A percentile compares a stretch with the other conserved stretches of the same genome.
These are phyloP conservation scores for Xylariaceae sp. DNA, from an alignment of 2,329 filamentous ascomycete species.

Conservation along the genomic window DNA sequence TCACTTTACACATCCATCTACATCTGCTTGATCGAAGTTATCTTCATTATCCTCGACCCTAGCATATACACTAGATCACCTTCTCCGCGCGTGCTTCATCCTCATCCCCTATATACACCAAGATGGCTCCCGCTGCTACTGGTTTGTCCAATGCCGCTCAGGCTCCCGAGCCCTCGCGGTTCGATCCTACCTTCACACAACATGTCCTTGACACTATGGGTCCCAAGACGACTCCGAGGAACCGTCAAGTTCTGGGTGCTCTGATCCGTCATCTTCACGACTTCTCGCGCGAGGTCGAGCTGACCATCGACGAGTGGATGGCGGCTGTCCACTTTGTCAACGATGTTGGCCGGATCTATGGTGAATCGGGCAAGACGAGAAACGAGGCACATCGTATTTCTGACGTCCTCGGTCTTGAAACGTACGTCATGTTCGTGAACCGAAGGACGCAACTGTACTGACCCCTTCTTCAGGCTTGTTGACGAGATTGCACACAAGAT, in stretches of 20 bases:
- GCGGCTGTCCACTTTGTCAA: conserved; percentile 72
- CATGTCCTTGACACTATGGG: conserved; percentile 71
- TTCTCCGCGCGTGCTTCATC: neutral
- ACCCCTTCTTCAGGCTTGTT: conserved; percentile 43
- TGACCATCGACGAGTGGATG: conserved; percentile 75
- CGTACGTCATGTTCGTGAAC: conserved; percentile 41
- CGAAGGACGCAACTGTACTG: neutral
- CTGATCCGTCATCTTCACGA: conserved; percentile 73
- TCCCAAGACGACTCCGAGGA: conserved; percentile 61
- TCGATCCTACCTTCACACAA: conserved; percentile 74
- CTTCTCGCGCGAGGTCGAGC: conserved; percentile 72
- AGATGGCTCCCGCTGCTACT: conserved; percentile 24
- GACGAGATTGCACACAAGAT: conserved; percentile 64
- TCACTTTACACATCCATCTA: no score
- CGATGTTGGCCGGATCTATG: conserved; percentile 61
- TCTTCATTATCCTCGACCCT: no score
- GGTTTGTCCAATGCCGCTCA: conserved; percentile 24
- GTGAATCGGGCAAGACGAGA: conserved; percentile 54
- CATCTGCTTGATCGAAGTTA: no score
- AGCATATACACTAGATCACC: no score
- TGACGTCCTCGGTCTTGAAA: conserved; percentile 71
- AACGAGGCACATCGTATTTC: conserved; percentile 72
- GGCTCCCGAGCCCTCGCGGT: conserved; percentile 36
- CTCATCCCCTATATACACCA: conserved; percentile 1
- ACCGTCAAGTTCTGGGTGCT: conserved; percentile 57